These are phyloP conservation scores for Raphanus sativus DNA, from an alignment of 345 rosid species.

Conservation along the genomic window DNA sequence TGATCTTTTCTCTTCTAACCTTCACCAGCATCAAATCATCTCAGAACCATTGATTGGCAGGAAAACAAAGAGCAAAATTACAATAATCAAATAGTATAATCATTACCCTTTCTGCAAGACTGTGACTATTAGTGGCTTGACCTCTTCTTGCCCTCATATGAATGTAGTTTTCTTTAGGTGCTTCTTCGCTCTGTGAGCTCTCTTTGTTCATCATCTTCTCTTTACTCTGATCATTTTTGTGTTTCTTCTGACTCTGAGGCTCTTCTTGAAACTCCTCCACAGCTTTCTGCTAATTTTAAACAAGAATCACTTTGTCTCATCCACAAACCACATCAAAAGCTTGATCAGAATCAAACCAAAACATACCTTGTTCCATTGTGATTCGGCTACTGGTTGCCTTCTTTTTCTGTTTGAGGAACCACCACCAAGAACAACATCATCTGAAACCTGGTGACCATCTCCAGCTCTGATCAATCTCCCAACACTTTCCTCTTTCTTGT, in stretches of 20 bases:
- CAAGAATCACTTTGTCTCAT: slow-evolving; percentile 38
- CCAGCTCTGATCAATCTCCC: slow-evolving; percentile 42
- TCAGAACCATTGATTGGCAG: slow-evolving; percentile 15
- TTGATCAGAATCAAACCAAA: neutral
- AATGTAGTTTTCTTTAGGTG: slow-evolving; percentile 74
- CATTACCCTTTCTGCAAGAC: slow-evolving; percentile 92
- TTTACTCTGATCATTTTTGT: slow-evolving; percentile 48
- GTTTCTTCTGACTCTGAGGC: slow-evolving; percentile 64
- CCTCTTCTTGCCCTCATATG: slow-evolving; percentile 96
- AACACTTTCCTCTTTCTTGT: slow-evolving; percentile 46
- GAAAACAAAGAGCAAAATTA: neutral
- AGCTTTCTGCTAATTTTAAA: slow-evolving; percentile 37
- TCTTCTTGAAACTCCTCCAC: slow-evolving; percentile 53
- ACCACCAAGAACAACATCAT: slow-evolving; percentile 46
- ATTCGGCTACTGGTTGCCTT: slow-evolving; percentile 53
- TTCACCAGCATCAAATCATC: slow-evolving; percentile 28
- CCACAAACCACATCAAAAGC: slow-evolving; percentile 14
- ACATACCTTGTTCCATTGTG: slow-evolving; percentile 61
- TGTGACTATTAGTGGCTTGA: slow-evolving; percentile 96
- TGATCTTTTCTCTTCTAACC: slow-evolving; percentile 97
- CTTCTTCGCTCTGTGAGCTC: slow-evolving; percentile 61
- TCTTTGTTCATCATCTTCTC: slow-evolving; percentile 68
- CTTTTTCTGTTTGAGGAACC: slow-evolving; percentile 55
- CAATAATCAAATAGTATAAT: neutral
- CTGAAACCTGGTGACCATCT: slow-evolving; percentile 51